Evolutionary conservation across 768 basidiomycete species (phyloP).

Genomic region (Mycena galopus): DNA sequence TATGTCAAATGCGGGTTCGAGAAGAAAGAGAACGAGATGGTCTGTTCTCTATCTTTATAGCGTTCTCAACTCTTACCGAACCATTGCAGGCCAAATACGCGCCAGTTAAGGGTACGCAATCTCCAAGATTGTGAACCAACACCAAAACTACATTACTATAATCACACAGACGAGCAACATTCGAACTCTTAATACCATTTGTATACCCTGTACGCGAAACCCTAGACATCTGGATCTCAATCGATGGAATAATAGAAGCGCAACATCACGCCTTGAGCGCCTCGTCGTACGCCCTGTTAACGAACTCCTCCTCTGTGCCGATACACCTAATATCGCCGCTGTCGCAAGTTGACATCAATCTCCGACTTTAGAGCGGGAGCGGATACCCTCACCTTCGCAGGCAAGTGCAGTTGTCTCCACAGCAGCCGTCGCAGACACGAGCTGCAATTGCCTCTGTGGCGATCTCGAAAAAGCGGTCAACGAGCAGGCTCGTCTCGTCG

Average conservation of each 20-base stretch:
- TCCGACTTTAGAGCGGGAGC: background rate
- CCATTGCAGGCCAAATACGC: conserved; percentile 70
- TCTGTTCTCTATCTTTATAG: conserved; percentile 44
- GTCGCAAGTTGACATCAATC: background rate
- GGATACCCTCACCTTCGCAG: background rate
- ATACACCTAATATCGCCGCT: conserved; percentile 1
- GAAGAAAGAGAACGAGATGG: conserved; percentile 97
- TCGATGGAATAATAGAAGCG: background rate
- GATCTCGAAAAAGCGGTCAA: conserved; percentile 10
- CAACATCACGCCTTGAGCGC: conserved; percentile 1
- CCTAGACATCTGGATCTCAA: background rate
- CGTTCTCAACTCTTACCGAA: background rate
- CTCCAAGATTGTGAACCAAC: conserved; percentile 22
- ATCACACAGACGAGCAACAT: background rate
- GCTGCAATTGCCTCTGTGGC: background rate
- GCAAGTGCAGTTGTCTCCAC: background rate
- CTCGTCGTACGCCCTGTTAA: conserved; percentile 9
- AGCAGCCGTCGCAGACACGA: background rate
- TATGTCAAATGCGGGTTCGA: conserved; percentile 96
- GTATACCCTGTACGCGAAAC: background rate
- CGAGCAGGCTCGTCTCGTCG: background rate
- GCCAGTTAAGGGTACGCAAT: conserved; percentile 48
- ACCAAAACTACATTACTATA: conserved; percentile 22
- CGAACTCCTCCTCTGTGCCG: conserved; percentile 6
- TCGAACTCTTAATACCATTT: conserved; percentile 26